Conservation (phyloP, 495 filamentous ascomycete species). For the Glutinoglossum americanum region DNA sequence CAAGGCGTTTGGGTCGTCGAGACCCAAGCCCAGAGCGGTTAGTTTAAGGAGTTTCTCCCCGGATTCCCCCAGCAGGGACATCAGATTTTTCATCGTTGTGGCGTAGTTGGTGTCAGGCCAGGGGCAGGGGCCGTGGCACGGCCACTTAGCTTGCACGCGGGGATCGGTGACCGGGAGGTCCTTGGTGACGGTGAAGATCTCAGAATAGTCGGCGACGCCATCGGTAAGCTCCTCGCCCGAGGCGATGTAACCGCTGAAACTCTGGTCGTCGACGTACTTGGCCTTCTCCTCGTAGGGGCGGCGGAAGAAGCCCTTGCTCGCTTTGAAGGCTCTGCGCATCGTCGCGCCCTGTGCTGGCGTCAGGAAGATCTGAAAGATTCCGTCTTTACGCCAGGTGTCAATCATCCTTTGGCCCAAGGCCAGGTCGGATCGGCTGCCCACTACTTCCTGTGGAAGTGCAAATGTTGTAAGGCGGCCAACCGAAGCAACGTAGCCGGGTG, state of each 20-base stretch:
- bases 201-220: conserved; percentile 24
- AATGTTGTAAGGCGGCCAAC: conserved; percentile 18
- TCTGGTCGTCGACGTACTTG: conserved; percentile 21
- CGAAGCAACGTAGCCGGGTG: conserved; percentile 17
- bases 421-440: conserved; percentile 10
- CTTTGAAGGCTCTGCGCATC: conserved; percentile 13
- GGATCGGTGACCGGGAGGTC: conserved; percentile 18
- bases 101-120: conserved; percentile 17
- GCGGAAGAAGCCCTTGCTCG: conserved; percentile 19
- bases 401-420: conserved; percentile 19
- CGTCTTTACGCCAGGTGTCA: conserved; percentile 19
- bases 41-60: conserved; percentile 1
- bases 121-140: conserved; percentile 24
- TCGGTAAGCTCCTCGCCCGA: conserved; percentile 27
- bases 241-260: conserved; percentile 25
- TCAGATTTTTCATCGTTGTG: conserved; percentile 3
- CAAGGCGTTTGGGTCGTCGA: not conserved
- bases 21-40: not conserved
- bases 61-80: not conserved
- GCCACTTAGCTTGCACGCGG: conserved; percentile 20
- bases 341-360: conserved; percentile 9
- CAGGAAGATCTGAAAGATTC: conserved; percentile 24
- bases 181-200: conserved; percentile 26
- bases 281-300: conserved; percentile 16
- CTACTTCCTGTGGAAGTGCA: conserved; percentile 15